phyloP scores from a whole-genome alignment of 441 rosid genomes.

The Hura crepitans region DNA sequence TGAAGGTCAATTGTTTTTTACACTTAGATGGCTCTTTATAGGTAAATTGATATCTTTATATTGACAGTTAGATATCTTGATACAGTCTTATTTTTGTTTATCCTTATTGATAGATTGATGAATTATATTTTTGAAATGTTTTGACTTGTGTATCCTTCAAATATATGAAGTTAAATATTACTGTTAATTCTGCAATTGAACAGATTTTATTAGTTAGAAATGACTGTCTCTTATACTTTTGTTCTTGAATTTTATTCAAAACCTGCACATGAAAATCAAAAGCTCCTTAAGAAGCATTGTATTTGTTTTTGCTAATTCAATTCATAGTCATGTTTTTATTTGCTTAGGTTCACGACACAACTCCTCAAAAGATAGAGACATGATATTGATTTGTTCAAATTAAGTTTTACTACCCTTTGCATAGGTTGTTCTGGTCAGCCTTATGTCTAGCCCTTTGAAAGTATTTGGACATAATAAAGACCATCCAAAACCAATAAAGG shows the following conservation, averaged over 20 bases:
- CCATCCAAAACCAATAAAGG: slow-evolving; percentile 96
- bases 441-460: slow-evolving; percentile 91
- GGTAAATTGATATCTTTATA: neutral
- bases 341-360: neutral
- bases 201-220: neutral
- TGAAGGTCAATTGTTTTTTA: neutral
- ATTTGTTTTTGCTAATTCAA: neutral
- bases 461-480: slow-evolving; percentile 82
- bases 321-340: neutral
- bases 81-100: neutral
- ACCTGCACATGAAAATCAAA: neutral
- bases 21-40: neutral
- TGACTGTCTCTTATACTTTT: neutral
- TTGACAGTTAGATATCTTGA: neutral
- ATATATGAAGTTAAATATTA: neutral
- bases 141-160: neutral
- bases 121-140: neutral
- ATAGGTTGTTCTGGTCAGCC: slow-evolving; percentile 71
- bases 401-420: slow-evolving; percentile 10
- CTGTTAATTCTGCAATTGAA: neutral
- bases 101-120: neutral
- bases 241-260: neutral
- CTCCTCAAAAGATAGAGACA: neutral
- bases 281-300: neutral
- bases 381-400: neutral